These are phyloP conservation scores for Sinapis alba DNA, from an alignment of 441 rosid species.

Conservation along the genomic window DNA sequence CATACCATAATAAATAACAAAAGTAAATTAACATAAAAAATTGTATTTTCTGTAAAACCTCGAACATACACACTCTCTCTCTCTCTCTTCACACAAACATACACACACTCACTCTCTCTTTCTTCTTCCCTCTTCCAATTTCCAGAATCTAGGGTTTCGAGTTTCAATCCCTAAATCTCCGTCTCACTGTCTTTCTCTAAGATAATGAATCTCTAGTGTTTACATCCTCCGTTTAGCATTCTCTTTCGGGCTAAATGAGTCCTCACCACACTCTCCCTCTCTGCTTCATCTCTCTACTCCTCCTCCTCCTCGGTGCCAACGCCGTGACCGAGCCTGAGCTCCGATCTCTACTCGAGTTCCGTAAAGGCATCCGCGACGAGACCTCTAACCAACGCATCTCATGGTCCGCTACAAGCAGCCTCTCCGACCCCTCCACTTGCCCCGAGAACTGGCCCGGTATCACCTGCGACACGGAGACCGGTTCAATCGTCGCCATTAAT, in stretches of 20 bases:
- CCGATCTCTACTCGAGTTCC: slow-evolving; percentile 77
- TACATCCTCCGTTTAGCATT: neutral
- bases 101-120: neutral
- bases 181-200: slow-evolving; percentile 14
- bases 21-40: neutral
- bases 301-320: slow-evolving; percentile 29
- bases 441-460: slow-evolving; percentile 71
- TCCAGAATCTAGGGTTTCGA: slow-evolving; percentile 20
- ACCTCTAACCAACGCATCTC: slow-evolving; percentile 44
- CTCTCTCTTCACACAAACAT: neutral
- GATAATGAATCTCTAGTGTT: slow-evolving; percentile 13
- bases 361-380: slow-evolving; percentile 72
- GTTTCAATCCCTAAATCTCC: slow-evolving; percentile 34
- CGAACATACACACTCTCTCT: slow-evolving; percentile 17
- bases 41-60: slow-evolving; percentile 22
- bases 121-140: slow-evolving; percentile 13
- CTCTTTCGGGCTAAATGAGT: slow-evolving; percentile 3
- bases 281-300: slow-evolving; percentile 27
- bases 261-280: neutral
- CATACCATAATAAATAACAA: neutral
- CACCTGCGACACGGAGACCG: slow-evolving; percentile 53
- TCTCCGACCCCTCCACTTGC: slow-evolving; percentile 49
- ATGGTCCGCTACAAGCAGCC: slow-evolving; percentile 53
- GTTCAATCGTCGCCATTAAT: slow-evolving; percentile 55
- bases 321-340: slow-evolving; percentile 56